Conservation (phyloP, 495 filamentous ascomycete species). For the Penicillium dipodomyicola region DNA sequence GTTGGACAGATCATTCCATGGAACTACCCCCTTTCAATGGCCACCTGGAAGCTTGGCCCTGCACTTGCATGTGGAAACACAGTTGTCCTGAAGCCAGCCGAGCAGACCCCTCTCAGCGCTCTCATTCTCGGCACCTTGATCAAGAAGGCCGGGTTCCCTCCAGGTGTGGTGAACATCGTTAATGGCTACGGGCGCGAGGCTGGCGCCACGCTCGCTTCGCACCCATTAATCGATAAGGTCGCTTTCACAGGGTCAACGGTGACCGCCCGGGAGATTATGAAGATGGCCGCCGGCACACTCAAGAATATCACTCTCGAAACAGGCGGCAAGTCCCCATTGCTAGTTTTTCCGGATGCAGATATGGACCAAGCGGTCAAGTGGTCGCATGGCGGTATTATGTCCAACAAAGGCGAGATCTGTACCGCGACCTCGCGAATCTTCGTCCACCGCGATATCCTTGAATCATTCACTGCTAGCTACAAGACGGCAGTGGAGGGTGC, state of each 20-base stretch:
- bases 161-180: conserved; percentile 88
- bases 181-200: conserved; percentile 78
- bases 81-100: conserved; percentile 82
- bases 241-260: conserved; percentile 86
- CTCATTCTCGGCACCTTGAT: conserved; percentile 75
- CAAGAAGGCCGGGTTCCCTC: conserved; percentile 84
- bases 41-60: conserved; percentile 88
- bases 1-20: conserved; percentile 91
- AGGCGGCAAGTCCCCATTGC: conserved; percentile 80
- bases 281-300: conserved; percentile 74
- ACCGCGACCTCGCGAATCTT: conserved; percentile 84
- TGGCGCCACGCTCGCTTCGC: conserved; percentile 73
- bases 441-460: conserved; percentile 75
- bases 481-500: conserved; percentile 60
- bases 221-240: conserved; percentile 79
- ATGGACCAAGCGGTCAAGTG: conserved; percentile 84
- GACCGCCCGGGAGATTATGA: conserved; percentile 85
- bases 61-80: conserved; percentile 87
- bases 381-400: conserved; percentile 72
- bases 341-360: conserved; percentile 86
- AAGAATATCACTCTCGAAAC: conserved; percentile 95
- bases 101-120: conserved; percentile 85
- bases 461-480: conserved; percentile 72
- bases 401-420: conserved; percentile 87
- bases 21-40: conserved; percentile 88